Percentiles rank a stretch among this genome's conserved stretches.
Conservation (phyloP, 306 rosid genomes). For the Casuarina glauca region DNA sequence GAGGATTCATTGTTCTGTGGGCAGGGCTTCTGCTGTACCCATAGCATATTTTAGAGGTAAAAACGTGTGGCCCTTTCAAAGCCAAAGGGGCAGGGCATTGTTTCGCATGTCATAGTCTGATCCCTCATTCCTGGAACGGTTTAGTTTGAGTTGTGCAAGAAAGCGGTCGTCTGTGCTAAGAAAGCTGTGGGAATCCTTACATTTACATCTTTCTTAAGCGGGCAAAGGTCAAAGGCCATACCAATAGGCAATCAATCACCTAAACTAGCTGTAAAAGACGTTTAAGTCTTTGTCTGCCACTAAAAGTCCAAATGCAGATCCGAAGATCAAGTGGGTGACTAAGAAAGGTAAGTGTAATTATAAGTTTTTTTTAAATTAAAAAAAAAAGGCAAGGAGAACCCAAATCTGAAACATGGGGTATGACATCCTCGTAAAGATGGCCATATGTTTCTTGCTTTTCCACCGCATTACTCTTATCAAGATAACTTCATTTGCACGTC, state of each 20-base stretch:
- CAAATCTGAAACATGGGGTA: not conserved
- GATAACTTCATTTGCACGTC: not conserved
- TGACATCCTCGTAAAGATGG: conserved; percentile 16
- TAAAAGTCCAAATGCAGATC: not conserved
- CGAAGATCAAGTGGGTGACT: conserved; percentile 22
- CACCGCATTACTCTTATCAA: not conserved
- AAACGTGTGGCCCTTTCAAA: too few relatives aligned
- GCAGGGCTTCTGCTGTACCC: too few relatives aligned
- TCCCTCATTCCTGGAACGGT: not conserved
- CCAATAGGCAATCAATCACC: not conserved
- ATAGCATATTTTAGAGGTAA: too few relatives aligned
- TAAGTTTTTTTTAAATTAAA: not conserved
- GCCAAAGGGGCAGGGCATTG: too few relatives aligned
- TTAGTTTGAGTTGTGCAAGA: not conserved
- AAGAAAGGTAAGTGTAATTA: conserved; percentile 14
- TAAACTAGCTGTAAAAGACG: not conserved
- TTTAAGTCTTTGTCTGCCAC: conserved; percentile 26
- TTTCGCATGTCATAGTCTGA: not conserved
- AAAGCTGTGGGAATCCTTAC: not conserved
- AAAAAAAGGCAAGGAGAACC: not conserved
- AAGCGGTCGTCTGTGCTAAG: not conserved
- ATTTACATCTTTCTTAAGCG: not conserved
- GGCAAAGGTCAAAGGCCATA: conserved; percentile 7
- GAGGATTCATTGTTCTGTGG: too few relatives aligned
- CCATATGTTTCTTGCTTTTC: not conserved